These are phyloP conservation scores for Solanum bukasovii DNA, from an alignment of 257 asterid species.

Conservation along the genomic window DNA sequence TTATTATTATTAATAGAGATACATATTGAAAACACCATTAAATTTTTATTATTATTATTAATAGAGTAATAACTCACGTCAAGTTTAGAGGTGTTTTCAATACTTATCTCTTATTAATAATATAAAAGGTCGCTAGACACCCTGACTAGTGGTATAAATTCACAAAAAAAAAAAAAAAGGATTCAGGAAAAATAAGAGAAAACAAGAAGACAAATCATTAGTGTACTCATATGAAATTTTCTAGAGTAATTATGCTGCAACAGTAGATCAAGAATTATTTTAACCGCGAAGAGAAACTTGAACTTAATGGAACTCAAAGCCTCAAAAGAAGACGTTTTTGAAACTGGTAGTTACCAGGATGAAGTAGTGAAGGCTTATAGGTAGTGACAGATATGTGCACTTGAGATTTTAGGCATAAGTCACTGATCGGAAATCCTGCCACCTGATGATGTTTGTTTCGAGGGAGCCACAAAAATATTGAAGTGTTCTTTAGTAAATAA, in stretches of 20 bases:
- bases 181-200: neutral
- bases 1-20: neutral
- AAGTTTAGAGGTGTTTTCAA: no score
- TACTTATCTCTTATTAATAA: no score
- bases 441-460: slow-evolving; percentile 51
- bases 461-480: slow-evolving; percentile 61
- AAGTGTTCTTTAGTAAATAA: slow-evolving; percentile 52
- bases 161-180: neutral
- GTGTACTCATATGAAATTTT: neutral
- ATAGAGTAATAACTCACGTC: no score
- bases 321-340: neutral
- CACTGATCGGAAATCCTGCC: slow-evolving; percentile 57
- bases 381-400: slow-evolving; percentile 7
- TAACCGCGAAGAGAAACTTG: neutral
- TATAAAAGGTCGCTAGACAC: neutral
- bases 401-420: slow-evolving; percentile 17
- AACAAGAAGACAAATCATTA: neutral
- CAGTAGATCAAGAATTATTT: neutral
- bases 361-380: neutral
- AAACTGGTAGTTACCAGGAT: neutral
- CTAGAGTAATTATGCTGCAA: neutral
- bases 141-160: neutral
- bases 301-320: neutral
- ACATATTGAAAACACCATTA: no score
- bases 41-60: no score